Evolutionary conservation across 345 rosid genomes (phyloP).

Genomic region (Sonneratia caseolaris): DNA sequence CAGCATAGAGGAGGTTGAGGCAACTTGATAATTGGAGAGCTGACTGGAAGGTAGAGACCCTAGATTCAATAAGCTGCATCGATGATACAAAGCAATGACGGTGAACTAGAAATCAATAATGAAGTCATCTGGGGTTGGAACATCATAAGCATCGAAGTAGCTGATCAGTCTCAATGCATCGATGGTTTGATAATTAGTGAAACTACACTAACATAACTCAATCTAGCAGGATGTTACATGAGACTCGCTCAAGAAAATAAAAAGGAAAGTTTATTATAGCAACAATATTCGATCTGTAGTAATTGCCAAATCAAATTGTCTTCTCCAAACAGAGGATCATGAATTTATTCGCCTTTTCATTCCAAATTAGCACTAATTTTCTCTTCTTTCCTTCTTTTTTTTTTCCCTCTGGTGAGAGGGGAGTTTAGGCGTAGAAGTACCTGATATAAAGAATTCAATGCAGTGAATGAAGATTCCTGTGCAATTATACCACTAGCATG

Average conservation of each 20-base stretch:
- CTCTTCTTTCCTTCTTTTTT: not conserved
- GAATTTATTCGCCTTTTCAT: not conserved
- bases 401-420: too few species aligned
- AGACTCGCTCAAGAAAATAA: not conserved
- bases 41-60: slow-evolving; percentile 54
- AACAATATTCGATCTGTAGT: not conserved
- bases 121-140: not conserved
- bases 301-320: not conserved
- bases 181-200: too few species aligned
- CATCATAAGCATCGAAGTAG: not conserved
- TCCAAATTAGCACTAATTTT: not conserved
- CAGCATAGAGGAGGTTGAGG: slow-evolving; percentile 46
- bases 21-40: slow-evolving; percentile 63
- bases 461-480: slow-evolving; percentile 61
- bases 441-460: slow-evolving; percentile 82
- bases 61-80: slow-evolving; percentile 75
- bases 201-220: not conserved
- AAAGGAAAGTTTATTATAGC: not conserved
- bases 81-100: not conserved
- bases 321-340: not conserved
- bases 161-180: not conserved
- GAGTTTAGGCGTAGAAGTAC: slow-evolving; percentile 20
- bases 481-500: slow-evolving; percentile 83
- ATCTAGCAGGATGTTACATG: not conserved
- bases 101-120: not conserved